Base-by-base conservation (phyloP, 2,329 filamentous ascomycete species). In the Epichloe elymi region DNA sequence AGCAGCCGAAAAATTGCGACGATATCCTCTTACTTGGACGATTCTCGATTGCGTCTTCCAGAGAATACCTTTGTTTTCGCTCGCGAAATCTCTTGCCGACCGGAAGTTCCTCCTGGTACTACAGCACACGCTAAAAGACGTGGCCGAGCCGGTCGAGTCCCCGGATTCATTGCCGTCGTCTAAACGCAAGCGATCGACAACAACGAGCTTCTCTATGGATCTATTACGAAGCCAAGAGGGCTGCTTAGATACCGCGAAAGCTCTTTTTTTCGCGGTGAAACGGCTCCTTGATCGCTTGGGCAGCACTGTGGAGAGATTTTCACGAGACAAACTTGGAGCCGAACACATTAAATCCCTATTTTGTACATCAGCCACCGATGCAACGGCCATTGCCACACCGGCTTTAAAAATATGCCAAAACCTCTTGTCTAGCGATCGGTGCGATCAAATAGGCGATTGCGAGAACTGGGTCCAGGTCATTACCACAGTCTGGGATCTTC, bases 1-100 rank as follows among this genome's bases (percentile, higher is more conserved):
- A 35, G 63, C 70, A 38, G 72, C 74, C 49, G 76, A 80, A 61
- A 73, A 69, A 40, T 58, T 79, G 48, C 73, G 78, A 57, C 70
- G 77, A 54, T 79, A 74, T 57, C 75, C 78, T 45, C 62, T 76
- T 49, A 71, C 78, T 10, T 84, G 80, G 85, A 72, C 69, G 33
- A 74, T 88, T 37, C 63, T 89, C 23, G 71, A 72, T 43, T 75
- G 74, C 53, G 71, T 85, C 46, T 74, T 87, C 50, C 70, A 74
- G 47, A 70, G 80, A n/a, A 78, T 91, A 17, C 83, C 86, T 0
- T 70, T 81, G 0, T 82, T 85, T 44, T 82, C 80, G 11, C 72
- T 87, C 23, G 85, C 86, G 8, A 81, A 82, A 52, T 80, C 85
- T 4, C 73, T 95, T 6, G 81, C 79, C 20, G 82, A 89, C 52